Base-by-base conservation (phyloP, 768 basidiomycete species). In the Cystofilobasidium ferigula region DNA sequence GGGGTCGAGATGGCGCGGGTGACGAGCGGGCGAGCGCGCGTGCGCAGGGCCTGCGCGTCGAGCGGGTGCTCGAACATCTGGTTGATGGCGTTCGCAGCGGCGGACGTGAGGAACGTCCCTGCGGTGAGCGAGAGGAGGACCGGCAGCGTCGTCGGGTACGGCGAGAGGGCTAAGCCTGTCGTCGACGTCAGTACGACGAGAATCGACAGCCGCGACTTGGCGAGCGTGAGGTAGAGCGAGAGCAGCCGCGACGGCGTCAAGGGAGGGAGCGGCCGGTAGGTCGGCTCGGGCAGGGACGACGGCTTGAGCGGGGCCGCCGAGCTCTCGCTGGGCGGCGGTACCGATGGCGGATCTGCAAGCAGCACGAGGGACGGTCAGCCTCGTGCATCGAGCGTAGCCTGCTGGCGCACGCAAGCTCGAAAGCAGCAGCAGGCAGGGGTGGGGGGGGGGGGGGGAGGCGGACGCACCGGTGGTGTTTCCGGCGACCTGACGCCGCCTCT, bases 1-100 rank as follows among this genome's bases (percentile, higher is more conserved):
- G 87, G 74, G 0, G 93, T 87, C 1, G 84, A 84, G 69, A 98
- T 84, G n/a, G 86, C 85, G 36, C 86, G 80, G 22, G 88, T 83
- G 1, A 91, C 90, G 30, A 99, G 82, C 0, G 94, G 92, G 22
- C 95, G 80, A 62, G 81, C 85, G 35, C 93, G 83, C 0, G 95
- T 98, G 54, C 95, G 83, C 0, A 85, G 81, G 86, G 97, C 98
- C 74, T 99, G 95, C 0, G 95, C 93, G 72, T 99, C 95, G 70
- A 91, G 89, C 0, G 95, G 95, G 9, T 89, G 80, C 77, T 99
- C 95, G 72, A 92, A 86, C 3, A 98, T 78, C 75, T 99, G 91
- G 77, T 99, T 99, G 71, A 95, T 80, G 2, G 94, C 82, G 74
- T 97, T 97, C 34, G 95, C 95, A 0, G 92, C 88, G 3, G 91